phyloP scores from a whole-genome alignment of 1,284 basidiomycete species.

The Ceratobasidium sp. region DNA sequence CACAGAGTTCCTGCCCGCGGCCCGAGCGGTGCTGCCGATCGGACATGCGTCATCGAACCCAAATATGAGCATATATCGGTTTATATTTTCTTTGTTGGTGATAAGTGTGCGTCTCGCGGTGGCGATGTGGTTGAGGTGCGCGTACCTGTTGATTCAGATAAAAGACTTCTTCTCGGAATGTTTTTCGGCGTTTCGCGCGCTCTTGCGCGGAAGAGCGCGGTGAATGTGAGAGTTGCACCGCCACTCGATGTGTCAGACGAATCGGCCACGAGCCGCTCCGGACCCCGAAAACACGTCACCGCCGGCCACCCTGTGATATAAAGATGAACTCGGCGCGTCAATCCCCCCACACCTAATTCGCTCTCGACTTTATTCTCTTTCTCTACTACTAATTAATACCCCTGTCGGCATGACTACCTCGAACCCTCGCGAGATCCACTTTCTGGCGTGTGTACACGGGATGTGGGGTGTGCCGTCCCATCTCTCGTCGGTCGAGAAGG shows the following conservation, averaged over 20 bases:
- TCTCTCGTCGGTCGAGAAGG: conserved; percentile 42
- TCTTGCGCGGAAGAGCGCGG: not conserved
- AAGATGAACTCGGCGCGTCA: not conserved
- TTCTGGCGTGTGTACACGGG: conserved; percentile 78
- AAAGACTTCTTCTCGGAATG: not conserved
- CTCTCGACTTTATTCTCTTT: not conserved
- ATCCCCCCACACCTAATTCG: not conserved
- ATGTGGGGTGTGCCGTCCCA: conserved; percentile 81
- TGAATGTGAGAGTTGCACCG: not conserved
- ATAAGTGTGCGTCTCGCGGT: not conserved
- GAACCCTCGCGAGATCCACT: conserved; percentile 52
- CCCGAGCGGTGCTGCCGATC: not conserved
- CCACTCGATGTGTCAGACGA: not conserved
- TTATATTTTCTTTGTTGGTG: not conserved
- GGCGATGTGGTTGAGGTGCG: not conserved
- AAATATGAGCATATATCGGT: not conserved
- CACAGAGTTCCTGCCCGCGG: not conserved
- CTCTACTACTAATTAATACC: not conserved
- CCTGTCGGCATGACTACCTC: conserved; percentile 5
- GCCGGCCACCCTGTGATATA: not conserved
- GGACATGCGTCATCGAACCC: not conserved
- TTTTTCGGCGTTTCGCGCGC: not conserved
- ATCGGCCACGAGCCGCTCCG: not conserved
- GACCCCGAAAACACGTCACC: conserved; percentile 12
- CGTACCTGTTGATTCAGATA: not conserved